Conservation (phyloP, 2,329 filamentous ascomycete genomes). For the Claviceps pusilla region DNA sequence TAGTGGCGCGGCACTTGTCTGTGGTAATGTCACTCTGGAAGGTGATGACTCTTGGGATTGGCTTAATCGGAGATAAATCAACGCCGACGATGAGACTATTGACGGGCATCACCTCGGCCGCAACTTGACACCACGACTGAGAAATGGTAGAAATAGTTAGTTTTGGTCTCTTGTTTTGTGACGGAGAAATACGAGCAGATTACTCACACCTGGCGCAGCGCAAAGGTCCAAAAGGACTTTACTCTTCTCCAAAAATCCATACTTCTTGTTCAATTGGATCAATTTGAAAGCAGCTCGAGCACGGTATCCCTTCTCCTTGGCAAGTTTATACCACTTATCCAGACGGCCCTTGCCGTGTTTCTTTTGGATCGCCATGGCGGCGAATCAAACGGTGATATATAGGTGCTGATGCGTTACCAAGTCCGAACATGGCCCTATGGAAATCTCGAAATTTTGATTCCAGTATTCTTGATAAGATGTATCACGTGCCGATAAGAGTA, state of each 20-base stretch:
- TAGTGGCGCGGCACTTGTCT: slow-evolving; percentile 83
- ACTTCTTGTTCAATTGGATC: slow-evolving; percentile 97
- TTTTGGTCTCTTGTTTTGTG: background rate
- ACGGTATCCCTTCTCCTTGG: slow-evolving; percentile 95
- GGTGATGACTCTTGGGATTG: slow-evolving; percentile 83
- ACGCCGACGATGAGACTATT: slow-evolving; percentile 86
- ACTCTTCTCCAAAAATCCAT: slow-evolving; percentile 93
- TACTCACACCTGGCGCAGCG: slow-evolving; percentile 72
- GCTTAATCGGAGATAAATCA: slow-evolving; percentile 87
- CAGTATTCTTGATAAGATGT: slow-evolving; percentile 12
- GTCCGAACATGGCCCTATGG: background rate
- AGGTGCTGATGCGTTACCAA: background rate
- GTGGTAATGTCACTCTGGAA: slow-evolving; percentile 98
- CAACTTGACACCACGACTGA: slow-evolving; percentile 89
- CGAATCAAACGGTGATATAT: slow-evolving; percentile 2
- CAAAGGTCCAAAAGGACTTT: slow-evolving; percentile 95
- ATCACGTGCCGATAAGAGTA: slow-evolving; percentile 6
- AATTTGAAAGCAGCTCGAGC: slow-evolving; percentile 95
- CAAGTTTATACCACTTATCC: slow-evolving; percentile 97
- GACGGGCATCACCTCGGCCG: slow-evolving; percentile 83
- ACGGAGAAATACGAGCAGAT: background rate
- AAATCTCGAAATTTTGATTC: slow-evolving; percentile 21
- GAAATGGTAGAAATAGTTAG: slow-evolving; percentile 1
- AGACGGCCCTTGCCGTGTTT: slow-evolving; percentile 97
- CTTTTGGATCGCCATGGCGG: slow-evolving; percentile 83